Base-by-base conservation (phyloP, 306 rosid species). In the Crotalaria pallida region DNA sequence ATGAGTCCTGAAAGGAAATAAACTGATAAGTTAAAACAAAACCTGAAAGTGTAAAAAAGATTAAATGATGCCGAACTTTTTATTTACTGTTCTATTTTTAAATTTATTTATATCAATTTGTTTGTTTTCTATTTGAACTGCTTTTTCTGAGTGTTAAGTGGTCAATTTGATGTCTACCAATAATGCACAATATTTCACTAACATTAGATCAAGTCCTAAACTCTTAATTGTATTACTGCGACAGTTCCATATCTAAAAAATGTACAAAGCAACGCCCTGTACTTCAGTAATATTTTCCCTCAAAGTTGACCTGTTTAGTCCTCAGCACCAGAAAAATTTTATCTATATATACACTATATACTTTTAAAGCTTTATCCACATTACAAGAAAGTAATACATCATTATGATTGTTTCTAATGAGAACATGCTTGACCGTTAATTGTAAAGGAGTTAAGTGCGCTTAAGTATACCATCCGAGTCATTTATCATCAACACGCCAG, bases 401-500 rank as follows among this genome's bases (percentile, higher is more conserved):
- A 11, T 17, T 18, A 31, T 19, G 49, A 31, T 3, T 3, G 36
- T 66, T 50, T 41, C 34, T 51, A 29, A 19, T 51, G 15, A 9
- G 16, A 67, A 67, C 22, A 19, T 19, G 49, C 34, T 17, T 67
- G 21, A 58, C 6, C n/a, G 29, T 31, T 13, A 5, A 11, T 11
- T 16, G 10, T 7, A 7, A 26, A 47, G 16, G 58, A 29, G n/a
- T 17, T 27, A 29, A 7, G 29, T 27, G 67, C 58, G 77, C 49
- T 59, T 38, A 48, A 69, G 40, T 2, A 58, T 80, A 91, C 99
- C 98, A 51, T 86, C 88, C 9, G 77, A 48, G 3, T 84, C 87
- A 75, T 86, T 87, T 65, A 95, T 79, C 65, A 95, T 82, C 85
- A 95, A 48, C 43, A 88, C 40, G 29, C 76, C 91, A 24, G 65